Evolutionary conservation across 345 rosid species (phyloP), one percentile per base, ranked within the genome.

Genomic region (Pugionium cornutum): DNA sequence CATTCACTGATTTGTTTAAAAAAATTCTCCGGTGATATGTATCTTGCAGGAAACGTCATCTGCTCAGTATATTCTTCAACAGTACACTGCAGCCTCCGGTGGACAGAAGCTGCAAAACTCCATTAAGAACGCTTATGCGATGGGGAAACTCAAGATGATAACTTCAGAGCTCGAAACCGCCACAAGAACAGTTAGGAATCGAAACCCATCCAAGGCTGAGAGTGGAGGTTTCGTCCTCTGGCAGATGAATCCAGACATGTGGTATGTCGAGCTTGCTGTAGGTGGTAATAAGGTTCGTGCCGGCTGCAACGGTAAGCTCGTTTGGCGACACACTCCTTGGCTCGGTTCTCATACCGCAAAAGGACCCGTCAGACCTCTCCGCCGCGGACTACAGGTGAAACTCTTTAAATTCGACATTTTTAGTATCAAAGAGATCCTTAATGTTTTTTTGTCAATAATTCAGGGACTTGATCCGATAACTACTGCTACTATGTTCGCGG

Each of bases 201-300:
- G 87, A 9, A 82, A 78, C 55, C 77, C 81, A 41, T 73, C 89
- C 0, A 76, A 84, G 49, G 82, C 82, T 2, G 95, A 89, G 70
- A 74, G 86, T 0, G 97, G 97, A 11, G 91, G 97, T 4, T 89
- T 89, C 49, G 97, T 89, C 53, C 95, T 89, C 7, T 89, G 97
- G 97, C 95, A 89, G 79, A 89, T 89, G 97, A 75, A 87, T 79
- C 97, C 97, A 5, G 97, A 87, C 52, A 87, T 85, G 92, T 89
- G 97, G 97, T 89, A 89, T 66, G 97, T 89, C 35, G 97, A 87
- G 68, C 87, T 87, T 66, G 85, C 97, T 1, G 97, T 85, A 7
- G 97, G 92, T 34, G 95, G 89, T 42, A 81, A 85, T 57, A 89
- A 89, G 70, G 88, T 89, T 76, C 97, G 76, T 58, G 97, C 97